Conservation (phyloP, 1,139 yeast species). For the Geotrichum histeridarum region DNA sequence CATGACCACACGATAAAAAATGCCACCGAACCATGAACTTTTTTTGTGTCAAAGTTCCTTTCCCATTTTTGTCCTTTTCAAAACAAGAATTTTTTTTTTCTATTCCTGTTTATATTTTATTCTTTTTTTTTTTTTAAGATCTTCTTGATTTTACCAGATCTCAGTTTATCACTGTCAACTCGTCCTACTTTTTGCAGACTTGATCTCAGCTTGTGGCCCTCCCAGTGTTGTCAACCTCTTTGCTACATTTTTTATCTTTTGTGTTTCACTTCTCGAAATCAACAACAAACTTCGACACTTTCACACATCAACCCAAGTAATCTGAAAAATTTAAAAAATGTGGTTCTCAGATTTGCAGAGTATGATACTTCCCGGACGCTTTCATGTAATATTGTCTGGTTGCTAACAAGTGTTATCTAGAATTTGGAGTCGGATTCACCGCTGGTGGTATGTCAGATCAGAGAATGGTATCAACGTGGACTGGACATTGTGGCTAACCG, state of each 20-base stretch:
- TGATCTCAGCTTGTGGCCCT: background rate
- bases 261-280: too few species aligned
- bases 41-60: background rate
- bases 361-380: conserved; percentile 30
- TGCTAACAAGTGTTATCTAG: conserved; percentile 39
- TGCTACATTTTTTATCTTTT: background rate
- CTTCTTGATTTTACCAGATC: too few species aligned
- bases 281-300: background rate
- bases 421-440: conserved; percentile 90
- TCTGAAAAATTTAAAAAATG: conserved; percentile 37
- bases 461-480: too few species aligned
- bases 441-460: conserved; percentile 55
- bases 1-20: background rate
- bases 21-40: conserved; percentile 7
- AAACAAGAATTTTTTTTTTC: background rate
- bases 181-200: too few species aligned
- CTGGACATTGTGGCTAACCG: background rate
- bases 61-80: background rate
- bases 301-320: conserved; percentile 1
- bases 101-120: background rate
- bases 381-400: background rate
- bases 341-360: conserved; percentile 81
- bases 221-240: background rate
- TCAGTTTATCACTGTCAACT: too few species aligned
- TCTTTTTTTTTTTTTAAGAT: background rate